Conservation (phyloP, 2,329 filamentous ascomycete genomes). For the Fusarium drepaniforme region DNA sequence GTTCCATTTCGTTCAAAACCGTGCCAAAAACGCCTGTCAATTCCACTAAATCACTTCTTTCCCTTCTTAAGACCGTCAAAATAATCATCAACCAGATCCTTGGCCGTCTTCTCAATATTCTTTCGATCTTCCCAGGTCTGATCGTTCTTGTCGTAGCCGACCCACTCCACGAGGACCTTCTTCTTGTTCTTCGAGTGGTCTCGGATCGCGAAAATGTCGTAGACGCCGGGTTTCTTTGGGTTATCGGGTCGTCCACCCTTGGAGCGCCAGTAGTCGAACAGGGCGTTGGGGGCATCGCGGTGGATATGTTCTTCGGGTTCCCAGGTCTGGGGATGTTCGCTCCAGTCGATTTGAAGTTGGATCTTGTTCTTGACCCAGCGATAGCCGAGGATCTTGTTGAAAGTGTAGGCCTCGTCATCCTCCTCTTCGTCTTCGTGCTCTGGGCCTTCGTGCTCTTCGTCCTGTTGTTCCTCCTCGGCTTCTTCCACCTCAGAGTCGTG, state of each 20-base stretch:
- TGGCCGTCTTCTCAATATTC: constrained; percentile 44
- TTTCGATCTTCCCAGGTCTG: constrained; percentile 47
- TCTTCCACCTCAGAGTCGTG: background rate
- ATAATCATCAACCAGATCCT: constrained; percentile 45
- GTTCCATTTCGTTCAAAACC: background rate
- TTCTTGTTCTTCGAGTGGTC: constrained; percentile 46
- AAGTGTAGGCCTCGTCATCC: constrained; percentile 25
- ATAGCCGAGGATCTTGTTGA: constrained; percentile 42
- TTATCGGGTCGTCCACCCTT: constrained; percentile 49
- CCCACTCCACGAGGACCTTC: constrained; percentile 51
- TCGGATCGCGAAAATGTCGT: constrained; percentile 49
- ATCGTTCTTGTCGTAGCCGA: constrained; percentile 47
- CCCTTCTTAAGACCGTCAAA: constrained; percentile 27
- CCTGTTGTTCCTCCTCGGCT: background rate
- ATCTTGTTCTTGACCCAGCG: constrained; percentile 48
- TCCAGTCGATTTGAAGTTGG: constrained; percentile 50
- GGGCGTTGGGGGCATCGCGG: constrained; percentile 45
- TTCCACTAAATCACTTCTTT: background rate
- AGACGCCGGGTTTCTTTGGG: constrained; percentile 46
- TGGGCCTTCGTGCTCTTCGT: background rate
- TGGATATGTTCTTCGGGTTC: constrained; percentile 51
- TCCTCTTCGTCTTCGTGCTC: constrained; percentile 10
- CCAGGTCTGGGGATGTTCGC: constrained; percentile 47
- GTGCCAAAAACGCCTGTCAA: background rate
- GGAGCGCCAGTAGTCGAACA: constrained; percentile 50